These are phyloP conservation scores for Diplotaxis tenuifolia DNA, from an alignment of 345 rosid species.

Conservation along the genomic window DNA sequence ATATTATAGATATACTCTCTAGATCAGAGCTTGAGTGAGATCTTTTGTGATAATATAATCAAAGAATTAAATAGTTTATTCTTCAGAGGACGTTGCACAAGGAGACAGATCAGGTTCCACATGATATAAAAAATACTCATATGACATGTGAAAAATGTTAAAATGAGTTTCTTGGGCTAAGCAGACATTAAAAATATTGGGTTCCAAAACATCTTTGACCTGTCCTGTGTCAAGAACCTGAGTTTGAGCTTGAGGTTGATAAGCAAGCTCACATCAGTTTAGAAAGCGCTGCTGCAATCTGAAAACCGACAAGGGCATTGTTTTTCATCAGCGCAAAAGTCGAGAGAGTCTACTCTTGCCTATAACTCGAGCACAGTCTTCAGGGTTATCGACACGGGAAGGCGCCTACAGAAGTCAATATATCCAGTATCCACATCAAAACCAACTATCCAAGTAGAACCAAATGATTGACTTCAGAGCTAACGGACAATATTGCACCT, in stretches of 20 bases:
- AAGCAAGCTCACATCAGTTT: conserved; percentile 38
- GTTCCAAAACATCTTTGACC: conserved; percentile 17
- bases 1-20: background rate
- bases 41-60: background rate
- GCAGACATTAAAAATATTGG: background rate
- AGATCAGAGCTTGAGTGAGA: conserved; percentile 19
- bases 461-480: conserved; percentile 6
- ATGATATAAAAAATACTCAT: background rate
- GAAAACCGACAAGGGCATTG: conserved; percentile 67
- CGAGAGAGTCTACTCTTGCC: conserved; percentile 53
- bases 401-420: conserved; percentile 54
- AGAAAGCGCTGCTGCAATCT: conserved; percentile 73
- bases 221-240: conserved; percentile 21
- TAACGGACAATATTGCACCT: conserved; percentile 43
- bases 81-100: background rate
- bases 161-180: conserved; percentile 12
- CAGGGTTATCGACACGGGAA: conserved; percentile 71
- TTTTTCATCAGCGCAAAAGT: no score
- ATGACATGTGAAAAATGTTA: background rate
- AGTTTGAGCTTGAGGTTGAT: conserved; percentile 6
- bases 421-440: no score
- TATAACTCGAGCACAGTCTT: conserved; percentile 83
- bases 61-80: conserved; percentile 7
- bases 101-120: conserved; percentile 4
- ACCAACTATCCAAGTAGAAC: conserved; percentile 7